phyloP scores from a whole-genome alignment of 2,329 filamentous ascomycete genomes.

The Nigrograna mackinnonii region DNA sequence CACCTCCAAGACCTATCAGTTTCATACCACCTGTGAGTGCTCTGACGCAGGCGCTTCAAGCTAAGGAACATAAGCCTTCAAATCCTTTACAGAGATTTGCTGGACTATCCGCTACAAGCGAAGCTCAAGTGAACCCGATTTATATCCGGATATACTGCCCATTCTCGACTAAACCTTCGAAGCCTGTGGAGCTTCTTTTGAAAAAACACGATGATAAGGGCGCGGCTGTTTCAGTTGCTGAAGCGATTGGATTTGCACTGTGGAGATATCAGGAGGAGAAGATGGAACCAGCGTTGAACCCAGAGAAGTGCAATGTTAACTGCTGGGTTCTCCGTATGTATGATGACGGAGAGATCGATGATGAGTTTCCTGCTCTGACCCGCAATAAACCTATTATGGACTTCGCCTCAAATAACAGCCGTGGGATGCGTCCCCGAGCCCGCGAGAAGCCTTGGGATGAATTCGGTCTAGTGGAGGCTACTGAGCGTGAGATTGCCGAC shows the following conservation, averaged over 20 bases:
- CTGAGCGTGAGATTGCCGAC: slow-evolving; percentile 67
- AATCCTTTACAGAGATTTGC: slow-evolving; percentile 79
- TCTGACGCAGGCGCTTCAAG: slow-evolving; percentile 72
- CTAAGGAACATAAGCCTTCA: slow-evolving; percentile 69
- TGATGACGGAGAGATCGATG: slow-evolving; percentile 81
- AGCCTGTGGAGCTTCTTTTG: slow-evolving; percentile 73
- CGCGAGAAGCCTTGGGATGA: slow-evolving; percentile 81
- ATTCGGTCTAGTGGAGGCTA: slow-evolving; percentile 77
- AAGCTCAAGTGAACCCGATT: slow-evolving; percentile 67
- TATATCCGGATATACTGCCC: slow-evolving; percentile 78
- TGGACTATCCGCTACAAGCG: slow-evolving; percentile 75
- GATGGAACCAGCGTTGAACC: slow-evolving; percentile 66
- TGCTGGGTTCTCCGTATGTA: slow-evolving; percentile 84
- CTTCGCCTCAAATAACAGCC: slow-evolving; percentile 79
- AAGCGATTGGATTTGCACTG: slow-evolving; percentile 79
- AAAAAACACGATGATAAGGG: slow-evolving; percentile 71
- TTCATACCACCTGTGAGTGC: slow-evolving; percentile 71
- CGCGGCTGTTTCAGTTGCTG: slow-evolving; percentile 72
- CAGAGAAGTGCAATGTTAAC: slow-evolving; percentile 74
- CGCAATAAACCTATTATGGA: slow-evolving; percentile 74
- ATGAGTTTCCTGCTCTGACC: slow-evolving; percentile 80
- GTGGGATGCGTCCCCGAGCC: slow-evolving; percentile 64
- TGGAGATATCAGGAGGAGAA: slow-evolving; percentile 81
- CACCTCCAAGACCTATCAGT: slow-evolving; percentile 73
- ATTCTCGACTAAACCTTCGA: slow-evolving; percentile 66